Base-by-base conservation (phyloP, 164 flowering plant species). In the Tetracentron sinense region DNA sequence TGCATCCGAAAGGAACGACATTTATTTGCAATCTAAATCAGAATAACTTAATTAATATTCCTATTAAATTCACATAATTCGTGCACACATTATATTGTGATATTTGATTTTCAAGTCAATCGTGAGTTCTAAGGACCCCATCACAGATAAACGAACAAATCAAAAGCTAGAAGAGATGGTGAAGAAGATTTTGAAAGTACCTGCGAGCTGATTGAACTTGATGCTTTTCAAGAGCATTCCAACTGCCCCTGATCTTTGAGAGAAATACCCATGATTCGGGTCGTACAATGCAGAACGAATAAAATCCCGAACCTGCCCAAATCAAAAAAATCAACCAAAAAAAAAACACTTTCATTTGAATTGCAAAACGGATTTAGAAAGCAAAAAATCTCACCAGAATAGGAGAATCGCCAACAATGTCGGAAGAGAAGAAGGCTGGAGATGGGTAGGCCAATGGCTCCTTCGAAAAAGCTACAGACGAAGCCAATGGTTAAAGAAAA, bases 181-280 rank as follows among this genome's bases (percentile, higher is more conserved):
- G 16, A 12, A 25, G 58, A 55, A 17, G 42, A 29, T 53, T 8
- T 11, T 7, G 20, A 14, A 25, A 56, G 23, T 72, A 86, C 98
- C 98, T 79, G 79, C 78, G 7, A 93, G 85, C 63, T 84, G 82
- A 77, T 87, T 79, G 81, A 93, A 93, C 72, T 77, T 86, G 64
- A 93, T 87, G 79, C 85, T 83, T 33, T 68, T 69, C 57, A 84
- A 86, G 6, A 93, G 89, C 69, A 88, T 82, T 14, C 98, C 97
- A 57, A 93, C 96, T 0, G 97, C 74, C 12, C 85, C 77, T 1
- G 97, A 78, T 58, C 87, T 71, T 64, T 84, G 84, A 11, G 97
- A 84, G 76, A 93, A 90, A 74, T 93, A 93, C 1, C 98, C 98
- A 78, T 85, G 81, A 21, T 77, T 71, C 0, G 96, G 92, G 58